Evolutionary conservation across 768 basidiomycete genomes (phyloP).

Genomic region (Rubroboletus satanas): DNA sequence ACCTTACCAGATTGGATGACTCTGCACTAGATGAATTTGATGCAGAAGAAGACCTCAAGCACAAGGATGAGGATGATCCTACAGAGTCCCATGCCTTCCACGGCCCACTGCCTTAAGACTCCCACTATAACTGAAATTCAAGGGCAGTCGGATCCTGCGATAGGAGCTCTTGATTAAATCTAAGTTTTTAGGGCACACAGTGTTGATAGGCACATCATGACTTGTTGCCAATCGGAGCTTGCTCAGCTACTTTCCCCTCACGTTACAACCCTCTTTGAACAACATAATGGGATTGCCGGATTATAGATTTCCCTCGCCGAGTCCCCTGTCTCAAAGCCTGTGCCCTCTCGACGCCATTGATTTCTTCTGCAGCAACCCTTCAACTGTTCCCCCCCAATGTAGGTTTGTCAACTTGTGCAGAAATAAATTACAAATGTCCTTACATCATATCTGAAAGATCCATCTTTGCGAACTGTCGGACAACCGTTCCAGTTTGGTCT

Average conservation of each 20-base stretch:
- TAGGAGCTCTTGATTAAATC: constrained; percentile 5
- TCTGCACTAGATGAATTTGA: too few relatives aligned
- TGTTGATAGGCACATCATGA: background rate
- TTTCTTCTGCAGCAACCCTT: background rate
- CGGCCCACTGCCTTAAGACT: background rate
- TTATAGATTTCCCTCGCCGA: background rate
- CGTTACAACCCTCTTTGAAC: constrained; percentile 1
- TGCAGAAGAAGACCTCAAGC: too few relatives aligned
- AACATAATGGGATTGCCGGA: constrained; percentile 4
- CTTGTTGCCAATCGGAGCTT: background rate
- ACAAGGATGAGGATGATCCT: too few relatives aligned
- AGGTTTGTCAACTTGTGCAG: background rate
- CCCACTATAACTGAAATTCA: constrained; percentile 1
- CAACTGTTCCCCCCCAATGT: background rate
- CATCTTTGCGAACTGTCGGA: background rate
- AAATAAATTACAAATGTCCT: background rate
- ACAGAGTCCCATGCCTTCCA: background rate
- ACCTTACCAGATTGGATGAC: too few relatives aligned
- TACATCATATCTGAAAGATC: background rate
- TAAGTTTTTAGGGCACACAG: constrained; percentile 10
- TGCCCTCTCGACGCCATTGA: background rate
- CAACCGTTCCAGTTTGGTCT: background rate
- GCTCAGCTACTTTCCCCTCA: background rate
- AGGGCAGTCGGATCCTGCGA: constrained; percentile 11
- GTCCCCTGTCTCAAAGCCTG: constrained; percentile 1